These are phyloP conservation scores for Tylopilus rubrobrunneus DNA, from an alignment of 768 basidiomycete genomes.

Conservation along the genomic window DNA sequence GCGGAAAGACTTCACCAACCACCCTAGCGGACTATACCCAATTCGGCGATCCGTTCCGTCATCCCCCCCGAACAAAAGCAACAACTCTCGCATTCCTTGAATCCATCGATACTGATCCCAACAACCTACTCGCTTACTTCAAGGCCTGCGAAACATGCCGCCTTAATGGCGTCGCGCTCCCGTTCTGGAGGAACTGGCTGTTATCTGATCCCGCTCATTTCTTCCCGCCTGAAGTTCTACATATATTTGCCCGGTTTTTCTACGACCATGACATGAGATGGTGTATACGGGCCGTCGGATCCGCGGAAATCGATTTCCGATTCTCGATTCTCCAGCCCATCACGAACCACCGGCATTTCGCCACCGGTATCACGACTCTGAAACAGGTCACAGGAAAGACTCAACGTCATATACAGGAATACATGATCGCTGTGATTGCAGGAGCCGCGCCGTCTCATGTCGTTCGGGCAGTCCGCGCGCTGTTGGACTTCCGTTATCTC, in stretches of 20 bases:
- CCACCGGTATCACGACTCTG: not conserved
- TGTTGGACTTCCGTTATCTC: not conserved
- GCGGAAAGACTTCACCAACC: slow-evolving; percentile 30
- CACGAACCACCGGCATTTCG: not conserved
- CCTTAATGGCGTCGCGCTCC: slow-evolving; percentile 13
- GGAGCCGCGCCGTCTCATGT: not conserved
- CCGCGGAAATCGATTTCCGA: slow-evolving; percentile 7
- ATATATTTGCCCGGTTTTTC: slow-evolving; percentile 36
- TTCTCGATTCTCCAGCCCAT: not conserved
- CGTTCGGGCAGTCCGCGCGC: not conserved
- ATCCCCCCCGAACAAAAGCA: slow-evolving; percentile 20
- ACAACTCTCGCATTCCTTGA: slow-evolving; percentile 19
- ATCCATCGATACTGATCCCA: not conserved
- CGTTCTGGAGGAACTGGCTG: slow-evolving; percentile 38
- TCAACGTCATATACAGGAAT: not conserved
- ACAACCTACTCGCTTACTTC: not conserved
- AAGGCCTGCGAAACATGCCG: not conserved
- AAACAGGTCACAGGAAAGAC: not conserved
- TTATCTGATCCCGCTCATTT: slow-evolving; percentile 32
- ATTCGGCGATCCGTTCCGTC: slow-evolving; percentile 30
- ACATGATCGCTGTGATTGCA: not conserved
- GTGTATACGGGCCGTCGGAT: slow-evolving; percentile 32
- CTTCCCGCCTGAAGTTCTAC: slow-evolving; percentile 36
- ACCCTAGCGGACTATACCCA: slow-evolving; percentile 30
- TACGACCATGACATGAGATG: slow-evolving; percentile 40